A percentile compares a stretch with the other conserved stretches of the same genome.
These are phyloP conservation scores for Kwoniella newhampshirensis DNA, from an alignment of 768 basidiomycete genomes.

Conservation along the genomic window DNA sequence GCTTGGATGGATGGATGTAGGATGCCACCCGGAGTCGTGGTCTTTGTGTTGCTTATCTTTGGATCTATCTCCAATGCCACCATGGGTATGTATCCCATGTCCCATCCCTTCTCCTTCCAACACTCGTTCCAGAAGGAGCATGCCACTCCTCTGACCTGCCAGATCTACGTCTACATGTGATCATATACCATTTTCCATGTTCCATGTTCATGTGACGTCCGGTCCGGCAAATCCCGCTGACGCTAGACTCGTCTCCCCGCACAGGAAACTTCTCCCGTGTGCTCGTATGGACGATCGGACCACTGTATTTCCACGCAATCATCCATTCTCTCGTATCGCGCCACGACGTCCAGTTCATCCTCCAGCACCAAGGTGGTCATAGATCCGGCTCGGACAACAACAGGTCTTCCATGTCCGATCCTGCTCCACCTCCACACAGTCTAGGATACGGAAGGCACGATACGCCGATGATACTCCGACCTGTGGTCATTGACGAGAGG, in stretches of 20 bases:
- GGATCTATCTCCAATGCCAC: slow-evolving; percentile 7
- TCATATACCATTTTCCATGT: no score
- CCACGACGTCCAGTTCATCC: slow-evolving; percentile 16
- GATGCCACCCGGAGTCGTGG: slow-evolving; percentile 1
- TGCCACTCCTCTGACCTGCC: no score
- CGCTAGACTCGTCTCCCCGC: no score
- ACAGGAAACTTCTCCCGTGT: slow-evolving; percentile 17
- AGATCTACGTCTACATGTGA: no score
- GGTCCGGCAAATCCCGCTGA: no score
- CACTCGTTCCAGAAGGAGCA: no score
- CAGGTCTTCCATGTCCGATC: no score
- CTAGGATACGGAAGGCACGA: no score
- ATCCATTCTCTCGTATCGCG: slow-evolving; percentile 11
- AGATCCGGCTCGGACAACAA: no score
- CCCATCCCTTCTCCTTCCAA: neutral
- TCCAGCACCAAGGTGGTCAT: no score
- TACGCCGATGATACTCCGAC: neutral
- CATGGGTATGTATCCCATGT: slow-evolving; percentile 4
- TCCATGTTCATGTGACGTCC: neutral
- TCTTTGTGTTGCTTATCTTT: slow-evolving; percentile 5
- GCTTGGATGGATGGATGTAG: neutral
- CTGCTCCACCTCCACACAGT: no score
- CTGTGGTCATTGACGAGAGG: slow-evolving; percentile 1
- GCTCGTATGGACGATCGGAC: slow-evolving; percentile 11
- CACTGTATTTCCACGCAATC: slow-evolving; percentile 20